Percentiles rank a stretch among this genome's conserved stretches.
Conservation (phyloP, 1,139 yeast species). For the Blastobotrys apis region DNA sequence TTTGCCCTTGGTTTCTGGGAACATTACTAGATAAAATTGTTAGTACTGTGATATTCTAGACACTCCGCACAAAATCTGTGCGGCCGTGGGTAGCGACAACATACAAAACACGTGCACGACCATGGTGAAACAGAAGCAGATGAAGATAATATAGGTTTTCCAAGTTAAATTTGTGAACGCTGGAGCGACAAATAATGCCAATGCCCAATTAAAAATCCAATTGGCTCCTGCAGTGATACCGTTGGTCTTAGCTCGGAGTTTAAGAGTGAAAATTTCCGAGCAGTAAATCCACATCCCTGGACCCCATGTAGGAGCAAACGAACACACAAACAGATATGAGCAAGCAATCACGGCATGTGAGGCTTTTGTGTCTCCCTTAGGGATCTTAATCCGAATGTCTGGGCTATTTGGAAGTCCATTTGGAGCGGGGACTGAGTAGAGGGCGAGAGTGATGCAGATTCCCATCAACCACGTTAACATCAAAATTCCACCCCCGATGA, state of each 20-base stretch:
- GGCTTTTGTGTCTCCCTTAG: constrained; percentile 37
- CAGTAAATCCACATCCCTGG: constrained; percentile 57
- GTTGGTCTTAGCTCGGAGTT: constrained; percentile 52
- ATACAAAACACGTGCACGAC: constrained; percentile 52
- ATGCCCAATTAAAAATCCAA: constrained; percentile 58
- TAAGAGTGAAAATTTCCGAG: constrained; percentile 53
- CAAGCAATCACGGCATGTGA: constrained; percentile 55
- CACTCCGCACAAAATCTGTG: too few relatives aligned
- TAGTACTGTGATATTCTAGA: too few relatives aligned
- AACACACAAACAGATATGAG: constrained; percentile 59
- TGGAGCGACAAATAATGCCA: constrained; percentile 50
- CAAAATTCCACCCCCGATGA: constrained; percentile 38
- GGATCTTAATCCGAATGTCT: constrained; percentile 47
- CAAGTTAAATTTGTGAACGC: constrained; percentile 51
- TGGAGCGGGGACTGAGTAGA: constrained; percentile 39
- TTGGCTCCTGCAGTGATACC: constrained; percentile 57
- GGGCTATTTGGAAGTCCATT: constrained; percentile 37
- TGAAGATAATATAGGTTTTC: constrained; percentile 60
- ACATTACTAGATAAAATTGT: too few relatives aligned
- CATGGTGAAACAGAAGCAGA: constrained; percentile 55
- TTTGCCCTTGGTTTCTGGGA: constrained; percentile 58
- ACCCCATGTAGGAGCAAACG: constrained; percentile 67
- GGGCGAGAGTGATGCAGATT: constrained; percentile 42
- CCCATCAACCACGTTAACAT: constrained; percentile 45
- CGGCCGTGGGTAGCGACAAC: constrained; percentile 64